Conservation (phyloP, 2,329 filamentous ascomycete genomes). For the Chaetomiaceae sp. region DNA sequence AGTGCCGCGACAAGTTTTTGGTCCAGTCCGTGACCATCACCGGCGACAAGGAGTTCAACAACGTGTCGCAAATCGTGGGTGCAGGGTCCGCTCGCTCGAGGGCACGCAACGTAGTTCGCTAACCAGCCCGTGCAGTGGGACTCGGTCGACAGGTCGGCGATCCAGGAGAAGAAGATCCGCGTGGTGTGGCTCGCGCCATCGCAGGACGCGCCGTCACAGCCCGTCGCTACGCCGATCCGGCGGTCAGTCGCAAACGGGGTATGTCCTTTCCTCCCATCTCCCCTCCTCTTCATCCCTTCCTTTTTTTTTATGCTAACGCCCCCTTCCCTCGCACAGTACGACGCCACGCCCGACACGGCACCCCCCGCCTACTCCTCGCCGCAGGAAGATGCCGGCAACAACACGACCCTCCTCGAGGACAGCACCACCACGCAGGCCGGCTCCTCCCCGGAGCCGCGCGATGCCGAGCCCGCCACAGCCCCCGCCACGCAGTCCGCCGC, state of each 20-base stretch:
- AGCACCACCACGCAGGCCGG: slow-evolving; percentile 15
- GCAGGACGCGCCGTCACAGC: slow-evolving; percentile 35
- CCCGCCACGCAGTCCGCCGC: slow-evolving; percentile 8
- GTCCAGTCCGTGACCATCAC: slow-evolving; percentile 86
- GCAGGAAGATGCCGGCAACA: too few relatives aligned
- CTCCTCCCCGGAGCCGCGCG: slow-evolving; percentile 18
- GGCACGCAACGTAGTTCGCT: slow-evolving; percentile 17
- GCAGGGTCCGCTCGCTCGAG: slow-evolving; percentile 32
- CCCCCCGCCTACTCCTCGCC: slow-evolving; percentile 31
- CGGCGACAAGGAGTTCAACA: slow-evolving; percentile 75
- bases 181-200: slow-evolving; percentile 70
- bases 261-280: slow-evolving; percentile 7
- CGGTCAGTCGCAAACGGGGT: slow-evolving; percentile 27
- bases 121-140: slow-evolving; percentile 56
- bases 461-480: slow-evolving; percentile 12
- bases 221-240: slow-evolving; percentile 28
- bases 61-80: slow-evolving; percentile 73
- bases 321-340: slow-evolving; percentile 20
- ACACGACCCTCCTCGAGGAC: slow-evolving; percentile 18
- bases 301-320: neutral
- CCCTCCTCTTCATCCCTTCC: neutral
- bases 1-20: slow-evolving; percentile 96
- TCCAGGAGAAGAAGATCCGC: slow-evolving; percentile 93
- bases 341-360: slow-evolving; percentile 29
- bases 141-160: slow-evolving; percentile 67